These are phyloP conservation scores for Leccinum ochraceum DNA, from an alignment of 768 basidiomycete species.

Conservation along the genomic window DNA sequence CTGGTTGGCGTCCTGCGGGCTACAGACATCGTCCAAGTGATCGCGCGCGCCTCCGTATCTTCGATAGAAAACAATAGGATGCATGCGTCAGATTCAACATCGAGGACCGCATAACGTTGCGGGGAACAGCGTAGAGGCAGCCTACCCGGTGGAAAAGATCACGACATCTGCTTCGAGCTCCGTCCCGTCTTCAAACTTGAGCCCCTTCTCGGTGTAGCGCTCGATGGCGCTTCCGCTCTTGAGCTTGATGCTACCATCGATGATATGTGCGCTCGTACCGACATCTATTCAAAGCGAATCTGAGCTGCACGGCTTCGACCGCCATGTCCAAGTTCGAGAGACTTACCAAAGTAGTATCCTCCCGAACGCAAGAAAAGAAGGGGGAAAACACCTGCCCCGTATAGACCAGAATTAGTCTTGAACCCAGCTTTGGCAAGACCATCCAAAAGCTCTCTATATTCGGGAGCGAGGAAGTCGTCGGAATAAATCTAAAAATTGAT, in stretches of 20 bases:
- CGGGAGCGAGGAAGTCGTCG: background rate
- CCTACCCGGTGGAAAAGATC: slow-evolving; percentile 34
- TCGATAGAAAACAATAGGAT: background rate
- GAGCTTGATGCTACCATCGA: slow-evolving; percentile 50
- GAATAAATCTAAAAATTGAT: background rate
- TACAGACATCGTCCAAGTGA: slow-evolving; percentile 45
- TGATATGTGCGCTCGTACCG: slow-evolving; percentile 46
- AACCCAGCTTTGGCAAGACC: slow-evolving; percentile 41
- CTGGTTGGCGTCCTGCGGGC: slow-evolving; percentile 44
- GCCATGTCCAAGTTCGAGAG: background rate
- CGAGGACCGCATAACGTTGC: background rate
- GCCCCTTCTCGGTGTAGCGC: slow-evolving; percentile 33
- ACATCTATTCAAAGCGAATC: slow-evolving; percentile 23
- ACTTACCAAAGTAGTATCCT: slow-evolving; percentile 43
- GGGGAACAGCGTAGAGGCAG: background rate
- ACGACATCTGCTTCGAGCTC: slow-evolving; percentile 35
- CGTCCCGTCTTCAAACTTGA: slow-evolving; percentile 32
- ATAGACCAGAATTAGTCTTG: slow-evolving; percentile 36
- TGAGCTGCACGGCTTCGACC: background rate
- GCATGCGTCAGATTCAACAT: background rate
- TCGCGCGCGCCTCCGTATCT: slow-evolving; percentile 50
- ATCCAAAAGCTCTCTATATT: slow-evolving; percentile 36
- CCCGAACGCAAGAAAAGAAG: slow-evolving; percentile 33
- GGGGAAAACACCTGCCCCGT: slow-evolving; percentile 35
- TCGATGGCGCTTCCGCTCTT: slow-evolving; percentile 42